Evolutionary conservation across 2,329 filamentous ascomycete species (phyloP), one percentile per base, ranked within the genome.

Genomic region (Aspergillus fructus): DNA sequence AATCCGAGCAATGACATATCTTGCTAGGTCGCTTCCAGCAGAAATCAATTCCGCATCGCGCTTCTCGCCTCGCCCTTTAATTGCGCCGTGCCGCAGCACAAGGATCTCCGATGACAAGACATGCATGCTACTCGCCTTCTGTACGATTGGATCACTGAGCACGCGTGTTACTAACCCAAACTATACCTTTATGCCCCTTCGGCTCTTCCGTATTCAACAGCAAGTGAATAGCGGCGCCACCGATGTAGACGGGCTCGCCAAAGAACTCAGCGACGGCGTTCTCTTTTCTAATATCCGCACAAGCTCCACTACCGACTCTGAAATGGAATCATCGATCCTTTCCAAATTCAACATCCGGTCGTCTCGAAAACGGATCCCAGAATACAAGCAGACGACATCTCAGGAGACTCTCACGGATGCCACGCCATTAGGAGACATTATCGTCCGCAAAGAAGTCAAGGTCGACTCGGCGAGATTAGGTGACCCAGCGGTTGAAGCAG

Each of bases 191-290:
- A 78, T 83, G 1, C 86, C 88, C 0, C 74, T 89, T 30, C 81
- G 75, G 45, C 85, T 90, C 62, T 89, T 90, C 76, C 85, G 84
- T 62, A 77, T 83, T 7, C 85, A 87, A 57, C 88, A 90, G 70
- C 81, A 87, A 60, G 80, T 84, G 0, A 82, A 86, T 63, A 76
- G 80, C 27, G 79, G 79, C 58, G 78, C 81, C 33, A 74, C 78
- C 0, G 82, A 85, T 61, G 80, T 85, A 45, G 78, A 83, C 4
- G 80, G 79, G 2, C 90, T 90, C 64, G 79, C 82, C 1, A 81
- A 83, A 56, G 80, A 80, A 33, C 79, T 88, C 2, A 83, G 86
- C 64, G 80, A 83, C 59, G 87, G 89, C 60, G 80, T 89, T 56
- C 80, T 81, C 13, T 80, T 71, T 56, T 73, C 69, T 11, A 69